phyloP scores from a whole-genome alignment of 176 grass and related monocot species.

The Musa beccarii region DNA sequence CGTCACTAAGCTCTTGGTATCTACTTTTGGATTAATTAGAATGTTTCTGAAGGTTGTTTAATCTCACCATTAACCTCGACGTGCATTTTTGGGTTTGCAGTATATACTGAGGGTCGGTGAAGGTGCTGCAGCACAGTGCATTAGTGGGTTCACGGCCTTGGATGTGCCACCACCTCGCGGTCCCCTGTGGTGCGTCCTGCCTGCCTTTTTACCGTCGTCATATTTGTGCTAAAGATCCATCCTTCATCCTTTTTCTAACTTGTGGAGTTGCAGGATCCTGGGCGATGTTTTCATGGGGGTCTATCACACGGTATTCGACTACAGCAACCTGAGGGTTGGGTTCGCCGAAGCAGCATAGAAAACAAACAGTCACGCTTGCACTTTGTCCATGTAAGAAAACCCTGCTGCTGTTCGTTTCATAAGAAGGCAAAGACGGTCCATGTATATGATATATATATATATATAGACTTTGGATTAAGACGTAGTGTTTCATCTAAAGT shows the following conservation, averaged over 20 bases:
- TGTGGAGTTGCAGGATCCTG: neutral
- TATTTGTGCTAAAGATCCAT: neutral
- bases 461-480: no score
- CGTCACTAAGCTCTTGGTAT: no score
- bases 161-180: constrained; percentile 45
- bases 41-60: no score
- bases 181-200: constrained; percentile 39
- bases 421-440: no score
- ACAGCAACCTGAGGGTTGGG: neutral
- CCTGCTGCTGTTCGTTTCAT: no score
- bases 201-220: no score
- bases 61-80: neutral
- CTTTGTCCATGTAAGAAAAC: no score
- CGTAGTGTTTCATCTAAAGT: no score
- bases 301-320: constrained; percentile 10
- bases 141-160: constrained; percentile 55
- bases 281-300: constrained; percentile 10
- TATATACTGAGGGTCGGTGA: constrained; percentile 57
- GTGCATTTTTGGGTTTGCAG: constrained; percentile 11
- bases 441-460: no score
- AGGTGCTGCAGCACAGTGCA: constrained; percentile 38
- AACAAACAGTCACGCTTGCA: no score
- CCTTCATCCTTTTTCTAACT: neutral
- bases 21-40: no score
- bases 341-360: neutral